Conservation (phyloP, 1,284 basidiomycete species). For the Tylopilus sp. region DNA sequence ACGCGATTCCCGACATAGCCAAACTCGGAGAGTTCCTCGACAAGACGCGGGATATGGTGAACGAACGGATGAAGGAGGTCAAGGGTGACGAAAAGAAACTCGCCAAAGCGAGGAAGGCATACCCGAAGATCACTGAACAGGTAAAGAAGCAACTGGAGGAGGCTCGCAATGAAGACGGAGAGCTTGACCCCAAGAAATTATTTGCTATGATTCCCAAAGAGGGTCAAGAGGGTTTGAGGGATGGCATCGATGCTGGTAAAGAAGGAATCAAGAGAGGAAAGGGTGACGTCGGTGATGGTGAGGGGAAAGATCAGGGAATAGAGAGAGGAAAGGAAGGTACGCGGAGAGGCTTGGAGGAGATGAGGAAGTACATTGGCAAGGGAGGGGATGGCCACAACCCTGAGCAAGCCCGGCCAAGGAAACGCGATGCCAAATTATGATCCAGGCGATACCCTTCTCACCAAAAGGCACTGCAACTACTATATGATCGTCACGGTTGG, state of each 20-base stretch:
- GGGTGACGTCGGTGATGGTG: neutral
- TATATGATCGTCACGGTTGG: neutral
- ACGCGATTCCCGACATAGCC: slow-evolving; percentile 5
- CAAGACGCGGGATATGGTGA: slow-evolving; percentile 17
- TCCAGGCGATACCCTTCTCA: slow-evolving; percentile 4
- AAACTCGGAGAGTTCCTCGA: slow-evolving; percentile 20
- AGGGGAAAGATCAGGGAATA: slow-evolving; percentile 5
- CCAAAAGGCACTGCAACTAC: neutral
- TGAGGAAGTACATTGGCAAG: slow-evolving; percentile 5
- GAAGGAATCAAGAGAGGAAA: slow-evolving; percentile 1
- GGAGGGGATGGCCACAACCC: slow-evolving; percentile 8
- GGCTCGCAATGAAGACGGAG: slow-evolving; percentile 1
- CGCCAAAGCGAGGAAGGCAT: slow-evolving; percentile 16
- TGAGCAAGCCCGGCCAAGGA: slow-evolving; percentile 10
- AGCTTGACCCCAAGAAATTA: slow-evolving; percentile 4
- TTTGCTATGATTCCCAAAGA: slow-evolving; percentile 10
- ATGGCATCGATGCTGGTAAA: slow-evolving; percentile 1
- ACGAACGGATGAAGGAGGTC: slow-evolving; percentile 16
- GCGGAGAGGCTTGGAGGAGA: slow-evolving; percentile 9
- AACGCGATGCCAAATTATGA: slow-evolving; percentile 28
- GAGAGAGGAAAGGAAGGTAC: slow-evolving; percentile 4
- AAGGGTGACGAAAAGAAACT: slow-evolving; percentile 21
- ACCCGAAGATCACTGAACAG: slow-evolving; percentile 15
- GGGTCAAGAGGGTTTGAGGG: neutral
- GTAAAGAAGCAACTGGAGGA: slow-evolving; percentile 17